Evolutionary conservation across 106 monocot genomes (phyloP), one percentile per base, ranked within the genome.

Genomic region (Dendrobium catenatum): DNA sequence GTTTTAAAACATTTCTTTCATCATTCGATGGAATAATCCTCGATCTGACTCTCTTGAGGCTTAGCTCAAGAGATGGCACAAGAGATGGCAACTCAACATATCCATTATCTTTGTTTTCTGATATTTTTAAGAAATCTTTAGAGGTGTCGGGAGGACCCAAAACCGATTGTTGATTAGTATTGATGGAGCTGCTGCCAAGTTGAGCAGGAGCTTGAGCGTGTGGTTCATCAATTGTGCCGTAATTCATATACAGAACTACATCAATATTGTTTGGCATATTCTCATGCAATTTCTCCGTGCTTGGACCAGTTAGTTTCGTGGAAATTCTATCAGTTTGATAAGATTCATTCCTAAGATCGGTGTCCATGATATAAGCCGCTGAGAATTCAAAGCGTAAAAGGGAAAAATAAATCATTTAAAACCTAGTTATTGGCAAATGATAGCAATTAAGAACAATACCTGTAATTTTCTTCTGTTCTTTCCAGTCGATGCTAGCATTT

Each of bases 11-110:
- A 85, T 84, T 89, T 46, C 88, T 82, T 19, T 89, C 92, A 66
- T 87, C 89, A 19, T 59, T 78, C 19, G 61, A 24, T 4, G 59
- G 79, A 41, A 80, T 80, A 77, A 78, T 78, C 77, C 59, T 77
- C 49, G 92, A 89, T 83, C 89, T 88, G 22, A 82, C 55, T 79
- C 88, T 88, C 84, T 98, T 98, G 77, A 91, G 83, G 83, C 91
- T 91, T 84, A 91, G 83, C 37, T 91, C 91, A 81, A 90, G 79
- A 7, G 88, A 91, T 75, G 90, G 88, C 9, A 85, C 91, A 81
- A 90, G 79, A 7, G 88, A 91, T 75, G 90, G 88, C 9, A 85
- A 58, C 29, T 89, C 92, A 18, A 82, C 66, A 1, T 59, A 82
- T 73, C 37, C 79, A n/a, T 92, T 89, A 51, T 92, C 88, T 56